Evolutionary conservation across 345 rosid species (phyloP).

Genomic region (Eucalyptus sideroxylon): DNA sequence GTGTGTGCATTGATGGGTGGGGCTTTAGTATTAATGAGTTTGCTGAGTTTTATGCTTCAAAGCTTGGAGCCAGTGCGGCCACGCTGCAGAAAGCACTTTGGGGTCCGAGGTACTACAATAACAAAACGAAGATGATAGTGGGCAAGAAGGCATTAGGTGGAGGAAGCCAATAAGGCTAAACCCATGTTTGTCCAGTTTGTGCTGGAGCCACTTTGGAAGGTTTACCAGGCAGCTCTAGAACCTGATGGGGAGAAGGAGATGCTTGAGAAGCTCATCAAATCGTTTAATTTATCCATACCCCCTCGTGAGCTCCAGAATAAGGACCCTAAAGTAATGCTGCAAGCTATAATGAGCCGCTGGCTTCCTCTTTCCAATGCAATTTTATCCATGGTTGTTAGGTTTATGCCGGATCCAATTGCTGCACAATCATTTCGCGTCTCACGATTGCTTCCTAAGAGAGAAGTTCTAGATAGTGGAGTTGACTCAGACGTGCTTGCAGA

Average conservation of each 20-base stretch:
- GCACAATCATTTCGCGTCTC: conserved; percentile 65
- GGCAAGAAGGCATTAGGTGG: conserved; percentile 59
- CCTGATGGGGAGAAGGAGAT: conserved; percentile 50
- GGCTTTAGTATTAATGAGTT: conserved; percentile 71
- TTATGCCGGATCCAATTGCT: conserved; percentile 68
- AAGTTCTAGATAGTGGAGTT: conserved; percentile 18
- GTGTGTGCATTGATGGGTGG: conserved; percentile 91
- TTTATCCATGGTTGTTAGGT: conserved; percentile 81
- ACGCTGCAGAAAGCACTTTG: conserved; percentile 66
- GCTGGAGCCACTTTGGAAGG: conserved; percentile 91
- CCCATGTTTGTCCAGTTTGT: conserved; percentile 98
- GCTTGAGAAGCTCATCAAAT: conserved; percentile 60
- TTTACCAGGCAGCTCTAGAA: conserved; percentile 64
- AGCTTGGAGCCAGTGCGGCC: conserved; percentile 62
- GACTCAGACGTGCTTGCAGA: conserved; percentile 44
- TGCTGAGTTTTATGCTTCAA: conserved; percentile 71
- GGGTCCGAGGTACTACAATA: conserved; percentile 79
- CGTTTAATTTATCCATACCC: conserved; percentile 58
- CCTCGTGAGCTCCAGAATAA: conserved; percentile 81
- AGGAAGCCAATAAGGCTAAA: conserved; percentile 36
- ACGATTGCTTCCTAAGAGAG: conserved; percentile 71
- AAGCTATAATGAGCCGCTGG: conserved; percentile 85
- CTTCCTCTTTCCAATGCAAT: conserved; percentile 84
- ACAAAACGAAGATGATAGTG: conserved; percentile 76
- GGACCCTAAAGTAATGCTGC: conserved; percentile 78